Base-by-base conservation (phyloP, 2,329 filamentous ascomycete species). In the Apiospora marii region DNA sequence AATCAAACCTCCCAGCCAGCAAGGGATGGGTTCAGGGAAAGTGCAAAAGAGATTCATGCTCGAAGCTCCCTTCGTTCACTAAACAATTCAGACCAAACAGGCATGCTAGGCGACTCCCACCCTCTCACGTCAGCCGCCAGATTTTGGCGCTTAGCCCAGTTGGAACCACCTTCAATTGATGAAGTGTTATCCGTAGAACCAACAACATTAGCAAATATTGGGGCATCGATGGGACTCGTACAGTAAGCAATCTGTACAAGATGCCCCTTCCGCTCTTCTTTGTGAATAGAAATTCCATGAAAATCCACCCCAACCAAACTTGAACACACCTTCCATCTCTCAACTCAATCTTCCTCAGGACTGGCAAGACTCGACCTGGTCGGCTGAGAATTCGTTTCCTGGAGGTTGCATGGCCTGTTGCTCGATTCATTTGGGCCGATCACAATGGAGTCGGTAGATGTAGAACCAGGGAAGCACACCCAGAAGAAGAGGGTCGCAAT, bases 401-500 rank as follows among this genome's bases (percentile, higher is more conserved):
- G 30, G 14, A 37, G 58, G 34, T 8, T 13, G 22, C 34, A 64
- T 64, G 58, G 58, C 34, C 30, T 64, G 58, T 41, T 41, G 4
- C 34, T 41, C 58, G 58, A 64, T 64, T 64, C 30, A 64, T 41
- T 41, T 12, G 34, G 34, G 58, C n/a, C 58, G 58, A 64, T 64
- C 58, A 30, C 58, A 64, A 64, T 64, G 58, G 58, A 16, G 58
- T 64, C 58, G 3, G 6, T 34, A 37, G 27, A 5, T 46, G 27
- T 46, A 58, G 46, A 49, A 46, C 48, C 43, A 34, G 64, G 61
- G 70, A 61, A 41, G 30, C n/a, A 14, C 34, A 22, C 14, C 37
- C 37, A 41, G 58, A 69, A 72, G 69, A 72, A 71, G 30, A 72
- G 75, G 53, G 73, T 79, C 41, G 77, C 77, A 48, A 73, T 79